These are phyloP conservation scores for Cordyceps javanica DNA, from an alignment of 2,329 filamentous ascomycete genomes.

Conservation along the genomic window DNA sequence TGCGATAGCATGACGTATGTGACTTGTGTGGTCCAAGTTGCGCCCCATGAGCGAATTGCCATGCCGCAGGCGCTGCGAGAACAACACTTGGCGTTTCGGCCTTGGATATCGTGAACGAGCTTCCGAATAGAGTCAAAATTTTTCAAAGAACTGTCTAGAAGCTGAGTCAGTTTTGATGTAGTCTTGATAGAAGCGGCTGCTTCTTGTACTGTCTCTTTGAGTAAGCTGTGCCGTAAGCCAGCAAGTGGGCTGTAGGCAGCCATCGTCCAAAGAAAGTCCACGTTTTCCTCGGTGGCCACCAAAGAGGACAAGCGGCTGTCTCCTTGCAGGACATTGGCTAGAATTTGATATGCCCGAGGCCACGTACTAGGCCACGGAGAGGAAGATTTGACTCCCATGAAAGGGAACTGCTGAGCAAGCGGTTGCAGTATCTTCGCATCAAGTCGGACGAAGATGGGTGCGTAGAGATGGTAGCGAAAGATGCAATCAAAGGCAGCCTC, in stretches of 20 bases:
- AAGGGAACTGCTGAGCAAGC: not conserved
- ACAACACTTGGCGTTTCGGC: not conserved
- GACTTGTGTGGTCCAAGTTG: slow-evolving; percentile 15
- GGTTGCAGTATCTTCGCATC: slow-evolving; percentile 3
- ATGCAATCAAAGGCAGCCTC: slow-evolving; percentile 12
- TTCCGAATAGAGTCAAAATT: slow-evolving; percentile 13
- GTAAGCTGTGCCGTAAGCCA: slow-evolving; percentile 7
- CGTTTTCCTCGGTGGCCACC: slow-evolving; percentile 6
- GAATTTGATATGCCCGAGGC: slow-evolving; percentile 9
- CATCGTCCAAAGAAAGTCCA: slow-evolving; percentile 15
- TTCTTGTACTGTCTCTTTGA: slow-evolving; percentile 13
- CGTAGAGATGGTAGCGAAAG: slow-evolving; percentile 9
- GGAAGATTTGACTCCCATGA: not conserved
- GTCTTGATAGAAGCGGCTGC: slow-evolving; percentile 11
- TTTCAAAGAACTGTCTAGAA: slow-evolving; percentile 11
- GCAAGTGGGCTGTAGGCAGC: slow-evolving; percentile 15
- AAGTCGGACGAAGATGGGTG: slow-evolving; percentile 15
- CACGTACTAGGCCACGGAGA: slow-evolving; percentile 13
- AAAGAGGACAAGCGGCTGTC: slow-evolving; percentile 10
- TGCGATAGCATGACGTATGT: slow-evolving; percentile 13
- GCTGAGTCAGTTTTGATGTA: slow-evolving; percentile 9
- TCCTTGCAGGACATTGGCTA: not conserved
- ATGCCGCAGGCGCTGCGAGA: slow-evolving; percentile 15
- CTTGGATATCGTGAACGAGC: not conserved
- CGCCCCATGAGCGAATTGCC: slow-evolving; percentile 17